These are phyloP conservation scores for Ophiorrhiza pumila DNA, from an alignment of 257 asterid species.

Conservation along the genomic window DNA sequence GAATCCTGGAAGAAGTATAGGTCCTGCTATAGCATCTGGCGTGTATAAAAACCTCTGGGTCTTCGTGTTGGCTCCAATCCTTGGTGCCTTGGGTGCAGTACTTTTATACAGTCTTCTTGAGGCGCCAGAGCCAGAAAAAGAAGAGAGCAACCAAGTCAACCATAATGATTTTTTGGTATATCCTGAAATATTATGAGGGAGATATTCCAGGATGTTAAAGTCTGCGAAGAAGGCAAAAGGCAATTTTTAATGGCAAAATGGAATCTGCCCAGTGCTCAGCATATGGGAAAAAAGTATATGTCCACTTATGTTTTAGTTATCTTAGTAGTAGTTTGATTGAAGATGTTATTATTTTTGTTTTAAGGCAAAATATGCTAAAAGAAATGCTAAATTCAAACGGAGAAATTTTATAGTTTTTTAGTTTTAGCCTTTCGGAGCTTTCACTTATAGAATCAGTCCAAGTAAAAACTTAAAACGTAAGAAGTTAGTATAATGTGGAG, in stretches of 20 bases:
- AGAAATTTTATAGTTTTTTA: too few species aligned
- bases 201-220: not conserved
- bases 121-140: slow-evolving; percentile 10
- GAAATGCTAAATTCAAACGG: too few species aligned
- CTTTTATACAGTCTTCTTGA: slow-evolving; percentile 33
- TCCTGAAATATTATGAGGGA: slow-evolving; percentile 15
- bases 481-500: too few species aligned
- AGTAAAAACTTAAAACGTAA: too few species aligned
- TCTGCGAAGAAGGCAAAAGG: not conserved
- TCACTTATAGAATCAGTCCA: too few species aligned
- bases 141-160: slow-evolving; percentile 1
- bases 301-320: too few species aligned
- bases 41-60: slow-evolving; percentile 46
- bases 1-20: slow-evolving; percentile 63
- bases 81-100: slow-evolving; percentile 41
- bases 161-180: slow-evolving; percentile 30
- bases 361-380: too few species aligned
- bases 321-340: too few species aligned
- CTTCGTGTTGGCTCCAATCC: slow-evolving; percentile 38
- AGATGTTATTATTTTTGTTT: too few species aligned
- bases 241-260: not conserved
- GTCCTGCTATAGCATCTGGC: slow-evolving; percentile 47
- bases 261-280: too few species aligned
- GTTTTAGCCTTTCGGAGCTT: too few species aligned
- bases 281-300: not conserved